Evolutionary conservation across 495 filamentous ascomycete genomes (phyloP).

Genomic region (Chaetomium tenue): DNA sequence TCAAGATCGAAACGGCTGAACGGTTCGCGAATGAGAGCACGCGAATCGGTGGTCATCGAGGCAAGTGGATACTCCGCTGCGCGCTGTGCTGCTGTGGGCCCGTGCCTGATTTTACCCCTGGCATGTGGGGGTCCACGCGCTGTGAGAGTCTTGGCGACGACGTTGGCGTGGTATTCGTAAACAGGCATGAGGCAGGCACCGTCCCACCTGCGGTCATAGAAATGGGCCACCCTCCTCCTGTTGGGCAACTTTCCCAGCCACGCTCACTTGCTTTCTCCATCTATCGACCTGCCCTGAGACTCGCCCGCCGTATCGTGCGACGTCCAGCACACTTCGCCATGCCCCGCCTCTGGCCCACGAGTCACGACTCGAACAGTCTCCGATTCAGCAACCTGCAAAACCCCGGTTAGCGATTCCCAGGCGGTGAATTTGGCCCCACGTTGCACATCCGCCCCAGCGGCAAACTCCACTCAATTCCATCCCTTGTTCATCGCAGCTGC

Average conservation of each 20-base stretch:
- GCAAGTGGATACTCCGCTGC: too few species aligned
- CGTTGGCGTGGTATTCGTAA: too few species aligned
- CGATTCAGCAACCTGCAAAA: not conserved
- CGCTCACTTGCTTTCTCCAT: not conserved
- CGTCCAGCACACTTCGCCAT: conserved; percentile 4
- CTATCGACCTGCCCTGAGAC: not conserved
- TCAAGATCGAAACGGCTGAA: too few species aligned
- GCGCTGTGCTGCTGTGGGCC: too few species aligned
- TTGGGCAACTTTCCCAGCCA: conserved; percentile 4
- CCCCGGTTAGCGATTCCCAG: not conserved
- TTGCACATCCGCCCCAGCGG: not conserved
- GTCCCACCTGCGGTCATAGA: not conserved
- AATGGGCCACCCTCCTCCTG: conserved; percentile 1
- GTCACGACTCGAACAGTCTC: not conserved
- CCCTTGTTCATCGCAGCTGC: not conserved
- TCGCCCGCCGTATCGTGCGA: not conserved
- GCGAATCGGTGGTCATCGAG: too few species aligned
- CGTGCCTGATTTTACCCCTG: too few species aligned
- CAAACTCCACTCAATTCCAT: not conserved
- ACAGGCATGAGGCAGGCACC: not conserved
- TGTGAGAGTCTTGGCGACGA: too few species aligned
- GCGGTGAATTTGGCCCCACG: conserved; percentile 11
- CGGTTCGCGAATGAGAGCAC: too few species aligned
- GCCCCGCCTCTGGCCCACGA: not conserved
- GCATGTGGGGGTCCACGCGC: too few species aligned